A percentile compares a stretch with the other conserved stretches of the same genome.
phyloP scores from a whole-genome alignment of 352 stramenopile species.

The Globisporangium okanoganense region DNA sequence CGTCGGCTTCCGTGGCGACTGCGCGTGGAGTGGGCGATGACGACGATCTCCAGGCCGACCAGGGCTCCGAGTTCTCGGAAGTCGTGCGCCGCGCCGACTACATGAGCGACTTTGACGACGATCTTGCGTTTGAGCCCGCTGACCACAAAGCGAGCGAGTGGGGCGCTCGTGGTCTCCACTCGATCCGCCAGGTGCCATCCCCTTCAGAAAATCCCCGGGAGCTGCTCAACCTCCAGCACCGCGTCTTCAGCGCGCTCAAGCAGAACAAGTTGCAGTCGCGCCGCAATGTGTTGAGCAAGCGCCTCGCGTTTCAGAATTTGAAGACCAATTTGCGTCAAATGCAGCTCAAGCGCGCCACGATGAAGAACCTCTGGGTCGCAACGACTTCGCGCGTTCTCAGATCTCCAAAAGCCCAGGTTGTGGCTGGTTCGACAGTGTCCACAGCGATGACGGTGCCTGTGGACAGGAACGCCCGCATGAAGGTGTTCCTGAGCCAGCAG shows the following conservation, averaged over 20 bases:
- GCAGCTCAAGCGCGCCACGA: constrained; percentile 23
- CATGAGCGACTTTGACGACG: constrained; percentile 28
- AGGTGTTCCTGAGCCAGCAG: constrained; percentile 16
- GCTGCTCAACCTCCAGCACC: constrained; percentile 25
- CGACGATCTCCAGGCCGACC: constrained; percentile 29
- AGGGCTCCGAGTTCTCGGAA: constrained; percentile 57
- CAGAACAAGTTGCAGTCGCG: constrained; percentile 15
- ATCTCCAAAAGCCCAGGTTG: background rate
- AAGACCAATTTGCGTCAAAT: constrained; percentile 14
- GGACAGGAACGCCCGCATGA: background rate
- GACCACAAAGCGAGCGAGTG: constrained; percentile 4
- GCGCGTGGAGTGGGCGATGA: constrained; percentile 9
- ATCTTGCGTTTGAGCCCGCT: constrained; percentile 12
- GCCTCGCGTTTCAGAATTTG: constrained; percentile 33
- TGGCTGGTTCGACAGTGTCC: background rate
- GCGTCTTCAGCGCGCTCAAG: constrained; percentile 19
- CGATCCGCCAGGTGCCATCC: constrained; percentile 15
- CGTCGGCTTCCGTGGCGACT: constrained; percentile 19
- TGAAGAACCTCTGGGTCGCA: constrained; percentile 2
- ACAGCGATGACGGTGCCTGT: background rate
- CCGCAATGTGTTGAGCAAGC: constrained; percentile 33
- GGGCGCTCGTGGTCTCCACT: constrained; percentile 17
- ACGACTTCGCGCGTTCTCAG: background rate
- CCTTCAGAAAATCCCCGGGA: background rate
- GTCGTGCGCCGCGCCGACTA: constrained; percentile 47